phyloP scores from a whole-genome alignment of 345 rosid genomes.

The Eucalyptus brandiana region DNA sequence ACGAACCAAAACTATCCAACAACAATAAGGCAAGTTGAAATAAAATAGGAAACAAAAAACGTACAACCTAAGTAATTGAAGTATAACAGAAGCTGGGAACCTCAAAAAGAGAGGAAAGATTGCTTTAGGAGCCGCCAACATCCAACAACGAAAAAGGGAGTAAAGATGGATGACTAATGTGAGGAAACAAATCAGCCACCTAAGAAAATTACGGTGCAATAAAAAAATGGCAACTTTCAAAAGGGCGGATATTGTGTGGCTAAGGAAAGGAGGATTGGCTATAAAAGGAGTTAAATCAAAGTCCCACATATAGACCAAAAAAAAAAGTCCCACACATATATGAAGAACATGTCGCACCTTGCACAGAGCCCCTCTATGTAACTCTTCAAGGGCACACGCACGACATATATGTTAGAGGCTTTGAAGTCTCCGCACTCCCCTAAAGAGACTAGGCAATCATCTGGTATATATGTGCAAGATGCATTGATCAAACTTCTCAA shows the following conservation, averaged over 20 bases:
- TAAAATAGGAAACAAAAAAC: not conserved
- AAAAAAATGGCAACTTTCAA: not conserved
- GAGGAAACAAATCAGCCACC: not conserved
- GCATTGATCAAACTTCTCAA: not conserved
- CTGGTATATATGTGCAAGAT: not conserved
- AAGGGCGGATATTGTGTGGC: not conserved
- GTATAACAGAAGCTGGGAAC: not conserved
- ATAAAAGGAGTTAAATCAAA: not conserved
- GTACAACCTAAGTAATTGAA: not conserved
- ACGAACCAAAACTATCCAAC: not conserved
- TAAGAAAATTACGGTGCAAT: not conserved
- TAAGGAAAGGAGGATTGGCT: not conserved
- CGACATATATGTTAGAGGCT: too few species aligned
- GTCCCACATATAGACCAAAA: not conserved
- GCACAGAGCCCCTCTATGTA: not conserved
- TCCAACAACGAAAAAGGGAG: not conserved
- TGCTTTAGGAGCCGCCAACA: not conserved
- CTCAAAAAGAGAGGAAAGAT: not conserved
- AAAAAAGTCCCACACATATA: not conserved
- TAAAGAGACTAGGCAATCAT: not conserved
- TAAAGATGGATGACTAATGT: not conserved
- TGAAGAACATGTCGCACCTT: not conserved
- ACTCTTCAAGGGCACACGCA: accelerated
- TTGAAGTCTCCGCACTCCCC: not conserved
- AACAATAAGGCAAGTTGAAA: not conserved